Conservation (phyloP, 2,329 filamentous ascomycete species). For the Diplodia corticola region DNA sequence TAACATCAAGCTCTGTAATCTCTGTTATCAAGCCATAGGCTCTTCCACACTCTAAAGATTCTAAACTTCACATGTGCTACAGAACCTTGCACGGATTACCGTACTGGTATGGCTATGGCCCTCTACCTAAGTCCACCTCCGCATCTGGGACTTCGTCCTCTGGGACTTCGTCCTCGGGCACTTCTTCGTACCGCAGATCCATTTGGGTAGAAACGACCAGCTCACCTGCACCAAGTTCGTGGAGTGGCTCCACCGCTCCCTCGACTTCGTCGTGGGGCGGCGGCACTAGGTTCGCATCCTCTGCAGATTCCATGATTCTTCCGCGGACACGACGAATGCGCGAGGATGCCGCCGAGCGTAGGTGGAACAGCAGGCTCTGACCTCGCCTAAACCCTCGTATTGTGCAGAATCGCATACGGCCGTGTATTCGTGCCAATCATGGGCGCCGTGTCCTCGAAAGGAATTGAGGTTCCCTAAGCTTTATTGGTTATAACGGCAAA, state of each 20-base stretch:
- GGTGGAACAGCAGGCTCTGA: background rate
- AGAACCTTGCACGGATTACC: background rate
- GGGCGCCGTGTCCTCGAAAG: background rate
- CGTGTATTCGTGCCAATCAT: background rate
- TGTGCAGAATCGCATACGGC: background rate
- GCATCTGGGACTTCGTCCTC: background rate
- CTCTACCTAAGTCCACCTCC: background rate
- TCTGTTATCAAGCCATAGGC: background rate
- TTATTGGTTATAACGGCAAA: background rate
- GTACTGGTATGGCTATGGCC: background rate
- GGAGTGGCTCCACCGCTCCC: background rate
- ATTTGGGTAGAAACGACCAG: background rate
- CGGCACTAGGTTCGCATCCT: background rate
- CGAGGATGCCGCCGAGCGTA: background rate
- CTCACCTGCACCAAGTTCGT: background rate
- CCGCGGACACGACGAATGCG: background rate
- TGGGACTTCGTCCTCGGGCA: background rate
- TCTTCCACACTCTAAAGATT: background rate
- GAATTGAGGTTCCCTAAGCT: background rate
- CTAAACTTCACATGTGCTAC: background rate
- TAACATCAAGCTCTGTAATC: background rate
- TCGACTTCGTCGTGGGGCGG: slow-evolving; percentile 7
- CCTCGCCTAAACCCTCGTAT: background rate
- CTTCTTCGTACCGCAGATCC: background rate
- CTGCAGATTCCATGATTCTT: background rate